Evolutionary conservation across 176 grass and related monocot genomes (phyloP), one percentile per base, ranked within the genome.

Genomic region (Tillandsia leiboldiana): DNA sequence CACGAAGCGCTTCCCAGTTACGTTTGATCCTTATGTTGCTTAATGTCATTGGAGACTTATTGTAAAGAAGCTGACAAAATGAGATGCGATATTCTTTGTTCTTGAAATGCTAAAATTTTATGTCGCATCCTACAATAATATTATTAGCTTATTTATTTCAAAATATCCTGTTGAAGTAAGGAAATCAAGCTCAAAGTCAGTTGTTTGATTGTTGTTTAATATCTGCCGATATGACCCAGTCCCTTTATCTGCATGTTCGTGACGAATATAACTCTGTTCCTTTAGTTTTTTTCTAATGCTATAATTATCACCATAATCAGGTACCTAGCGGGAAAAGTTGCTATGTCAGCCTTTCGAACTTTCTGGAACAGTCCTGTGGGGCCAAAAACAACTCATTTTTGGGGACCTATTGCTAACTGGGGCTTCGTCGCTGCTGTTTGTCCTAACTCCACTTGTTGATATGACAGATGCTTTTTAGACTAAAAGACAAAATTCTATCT

Each of bases 341-440:
- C 53, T 15, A 84, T 80, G 74, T 69, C 73, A 50, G 51, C 73
- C 51, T 62, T 89, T 42, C 85, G 69, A 76, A 68, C 86, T 15
- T 89, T 94, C 78, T 71, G 67, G 65, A 94, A 89, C 77, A 94
- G 90, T 42, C 86, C 90, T n/a, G 59, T 87, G 42, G 90, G 86
- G 17, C 90, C 90, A 54, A 94, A 89, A 65, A 94, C 86, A 61
- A 94, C 86, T 33, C 90, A 94, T 53, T 94, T 94, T 54, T 94
- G 90, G 86, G 86, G 90, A n/a, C 86, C 90, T 0, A 29, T 94
- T 51, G 86, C 86, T 13, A 94, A 94, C 53, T 89, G 78, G 83
- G 86, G 86, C 11, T 89, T 94, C 5, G 86, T 94, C 49, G 23
- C 79, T 65, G 86, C 86, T 64, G 86, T 94, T 83, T 65, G 83